Percentiles rank a stretch among this genome's conserved stretches.
Conservation (phyloP, 495 filamentous ascomycete species). For the Stereocaulon alpinum region DNA sequence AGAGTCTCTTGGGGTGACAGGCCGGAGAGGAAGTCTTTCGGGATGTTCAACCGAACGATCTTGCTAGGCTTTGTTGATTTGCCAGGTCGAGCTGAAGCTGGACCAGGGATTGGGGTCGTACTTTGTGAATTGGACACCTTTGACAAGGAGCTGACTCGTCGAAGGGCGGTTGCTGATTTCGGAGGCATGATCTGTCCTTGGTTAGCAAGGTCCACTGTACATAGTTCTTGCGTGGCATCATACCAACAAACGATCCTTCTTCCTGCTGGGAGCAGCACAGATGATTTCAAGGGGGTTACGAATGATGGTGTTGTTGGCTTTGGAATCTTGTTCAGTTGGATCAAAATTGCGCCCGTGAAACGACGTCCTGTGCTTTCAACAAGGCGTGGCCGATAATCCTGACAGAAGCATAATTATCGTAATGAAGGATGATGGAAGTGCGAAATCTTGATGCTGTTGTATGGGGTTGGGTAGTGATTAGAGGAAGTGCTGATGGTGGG, state of each 20-base stretch:
- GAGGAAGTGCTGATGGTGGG: slow-evolving; percentile 14
- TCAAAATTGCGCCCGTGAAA: background rate
- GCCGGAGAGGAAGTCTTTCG: slow-evolving; percentile 35
- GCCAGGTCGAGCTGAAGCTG: slow-evolving; percentile 19
- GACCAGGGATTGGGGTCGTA: slow-evolving; percentile 27
- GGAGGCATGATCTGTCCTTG: slow-evolving; percentile 17
- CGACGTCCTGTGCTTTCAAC: background rate
- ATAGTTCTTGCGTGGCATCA: background rate
- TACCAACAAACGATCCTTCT: background rate
- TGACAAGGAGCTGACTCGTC: slow-evolving; percentile 18
- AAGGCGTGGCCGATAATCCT: background rate
- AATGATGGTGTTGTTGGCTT: background rate
- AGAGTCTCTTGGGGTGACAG: slow-evolving; percentile 30
- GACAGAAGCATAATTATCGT: background rate
- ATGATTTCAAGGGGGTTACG: background rate
- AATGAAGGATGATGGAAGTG: background rate
- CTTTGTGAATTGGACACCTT: slow-evolving; percentile 22
- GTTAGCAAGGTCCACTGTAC: background rate
- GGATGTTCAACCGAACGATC: slow-evolving; percentile 45
- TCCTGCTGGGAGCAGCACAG: background rate
- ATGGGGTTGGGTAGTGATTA: slow-evolving; percentile 3
- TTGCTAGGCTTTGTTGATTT: slow-evolving; percentile 36
- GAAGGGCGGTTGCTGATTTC: slow-evolving; percentile 12
- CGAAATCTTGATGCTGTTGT: slow-evolving; percentile 2
- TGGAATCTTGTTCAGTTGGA: background rate